Percentiles rank a stretch among this genome's conserved stretches.
Evolutionary conservation across 2,329 filamentous ascomycete genomes (phyloP).

Genomic region (Hirsutella minnesotensis): DNA sequence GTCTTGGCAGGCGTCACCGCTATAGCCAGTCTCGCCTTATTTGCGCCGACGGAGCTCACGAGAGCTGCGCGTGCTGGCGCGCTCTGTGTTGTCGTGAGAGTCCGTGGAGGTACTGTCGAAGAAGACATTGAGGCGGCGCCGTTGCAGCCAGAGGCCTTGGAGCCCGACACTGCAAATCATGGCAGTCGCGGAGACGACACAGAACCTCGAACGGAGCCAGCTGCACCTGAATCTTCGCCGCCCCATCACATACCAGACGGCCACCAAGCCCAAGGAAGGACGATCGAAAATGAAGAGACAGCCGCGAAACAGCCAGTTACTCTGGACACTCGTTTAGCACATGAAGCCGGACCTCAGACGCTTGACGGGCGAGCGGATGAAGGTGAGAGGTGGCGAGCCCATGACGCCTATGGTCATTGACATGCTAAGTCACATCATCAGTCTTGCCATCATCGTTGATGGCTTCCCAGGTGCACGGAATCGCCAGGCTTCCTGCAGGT

Average conservation of each 20-base stretch:
- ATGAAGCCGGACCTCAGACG: no score
- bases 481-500: conserved; percentile 1
- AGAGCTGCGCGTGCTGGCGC: conserved; percentile 4
- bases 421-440: background rate
- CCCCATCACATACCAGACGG: no score
- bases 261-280: no score
- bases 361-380: background rate
- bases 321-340: no score
- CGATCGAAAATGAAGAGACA: no score
- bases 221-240: no score
- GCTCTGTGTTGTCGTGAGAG: conserved; percentile 3
- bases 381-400: background rate
- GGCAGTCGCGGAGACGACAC: no score
- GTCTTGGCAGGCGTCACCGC: conserved; percentile 2
- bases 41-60: conserved; percentile 4
- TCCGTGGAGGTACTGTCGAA: background rate
- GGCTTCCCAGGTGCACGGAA: background rate
- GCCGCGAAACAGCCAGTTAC: no score
- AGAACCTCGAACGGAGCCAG: no score
- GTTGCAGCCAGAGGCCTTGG: background rate
- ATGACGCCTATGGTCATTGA: background rate
- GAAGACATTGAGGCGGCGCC: background rate
- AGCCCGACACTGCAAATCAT: background rate
- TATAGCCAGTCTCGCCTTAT: conserved; percentile 5
- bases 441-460: background rate